phyloP scores from a whole-genome alignment of 352 stramenopile species.

The Albugo candida region DNA sequence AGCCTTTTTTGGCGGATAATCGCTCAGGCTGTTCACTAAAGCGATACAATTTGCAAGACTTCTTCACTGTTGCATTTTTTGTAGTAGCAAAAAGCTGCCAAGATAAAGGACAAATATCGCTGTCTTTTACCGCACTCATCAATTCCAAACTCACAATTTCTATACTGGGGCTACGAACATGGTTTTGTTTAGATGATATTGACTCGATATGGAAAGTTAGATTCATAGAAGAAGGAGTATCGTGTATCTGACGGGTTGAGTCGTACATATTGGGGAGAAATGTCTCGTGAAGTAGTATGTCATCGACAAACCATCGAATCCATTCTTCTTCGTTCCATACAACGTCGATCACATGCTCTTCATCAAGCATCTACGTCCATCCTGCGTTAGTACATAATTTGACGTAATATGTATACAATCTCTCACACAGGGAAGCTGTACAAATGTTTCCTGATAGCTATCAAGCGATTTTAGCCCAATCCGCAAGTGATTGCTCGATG shows the following conservation, averaged over 20 bases:
- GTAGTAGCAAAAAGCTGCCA: neutral
- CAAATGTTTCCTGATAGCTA: too few species aligned
- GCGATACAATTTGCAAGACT: neutral
- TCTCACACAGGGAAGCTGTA: too few species aligned
- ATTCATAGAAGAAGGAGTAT: constrained; percentile 8
- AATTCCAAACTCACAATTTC: constrained; percentile 5
- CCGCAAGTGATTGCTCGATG: too few species aligned
- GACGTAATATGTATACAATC: too few species aligned
- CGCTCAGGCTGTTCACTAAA: constrained; percentile 1
- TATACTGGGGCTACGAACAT: neutral
- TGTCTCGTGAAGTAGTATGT: constrained; percentile 25
- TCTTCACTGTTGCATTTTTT: neutral
- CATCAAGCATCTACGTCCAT: too few species aligned
- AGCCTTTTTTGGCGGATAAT: constrained; percentile 33
- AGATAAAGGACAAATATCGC: constrained; percentile 8
- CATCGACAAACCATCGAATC: constrained; percentile 39
- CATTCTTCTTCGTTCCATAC: constrained; percentile 13
- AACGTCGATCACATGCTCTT: neutral
- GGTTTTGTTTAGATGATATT: neutral
- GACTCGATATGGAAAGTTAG: neutral
- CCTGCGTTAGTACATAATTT: too few species aligned
- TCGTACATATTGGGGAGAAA: constrained; percentile 6
- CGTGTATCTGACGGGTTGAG: neutral
- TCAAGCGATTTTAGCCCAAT: too few species aligned
- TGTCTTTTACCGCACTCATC: constrained; percentile 12